These are phyloP conservation scores for Linnemannia elongata DNA, from an alignment of 192 early-diverging fungal genomes.

Conservation along the genomic window DNA sequence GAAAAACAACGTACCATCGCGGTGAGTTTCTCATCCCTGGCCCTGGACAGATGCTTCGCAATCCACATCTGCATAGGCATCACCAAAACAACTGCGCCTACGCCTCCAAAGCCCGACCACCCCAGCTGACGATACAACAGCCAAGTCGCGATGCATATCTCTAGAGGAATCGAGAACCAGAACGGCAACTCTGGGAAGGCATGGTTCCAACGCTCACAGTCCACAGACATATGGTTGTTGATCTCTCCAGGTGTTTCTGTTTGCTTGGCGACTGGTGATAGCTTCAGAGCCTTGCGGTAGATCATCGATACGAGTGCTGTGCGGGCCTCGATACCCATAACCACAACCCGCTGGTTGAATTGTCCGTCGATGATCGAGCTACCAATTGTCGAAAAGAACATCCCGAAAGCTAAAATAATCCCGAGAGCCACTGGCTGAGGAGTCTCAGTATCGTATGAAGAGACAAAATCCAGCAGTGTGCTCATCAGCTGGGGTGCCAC, in stretches of 20 bases:
- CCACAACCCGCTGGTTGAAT: neutral
- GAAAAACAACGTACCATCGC: slow-evolving; percentile 21
- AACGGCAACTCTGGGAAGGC: slow-evolving; percentile 10
- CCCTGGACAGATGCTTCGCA: slow-evolving; percentile 14
- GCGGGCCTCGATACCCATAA: neutral
- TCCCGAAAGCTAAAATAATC: slow-evolving; percentile 26
- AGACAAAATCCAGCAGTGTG: slow-evolving; percentile 7
- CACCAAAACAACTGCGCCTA: slow-evolving; percentile 12
- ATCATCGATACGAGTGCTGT: slow-evolving; percentile 43
- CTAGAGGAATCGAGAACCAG: slow-evolving; percentile 22
- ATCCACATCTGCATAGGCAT: slow-evolving; percentile 35
- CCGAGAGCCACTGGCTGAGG: slow-evolving; percentile 16
- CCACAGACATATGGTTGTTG: slow-evolving; percentile 46
- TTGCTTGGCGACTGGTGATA: slow-evolving; percentile 24
- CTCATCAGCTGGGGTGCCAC: slow-evolving; percentile 20
- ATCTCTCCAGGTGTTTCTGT: slow-evolving; percentile 47
- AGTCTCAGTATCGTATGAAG: neutral
- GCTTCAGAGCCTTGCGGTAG: slow-evolving; percentile 48
- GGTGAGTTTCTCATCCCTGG: slow-evolving; percentile 28
- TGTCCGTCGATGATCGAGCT: neutral
- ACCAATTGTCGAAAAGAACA: slow-evolving; percentile 27
- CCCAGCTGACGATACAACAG: slow-evolving; percentile 41
- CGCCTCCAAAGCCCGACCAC: slow-evolving; percentile 24
- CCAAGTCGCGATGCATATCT: slow-evolving; percentile 39
- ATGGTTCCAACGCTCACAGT: slow-evolving; percentile 42